Conservation (phyloP, 805 yeast genomes). For the Yarrowia sp. region DNA sequence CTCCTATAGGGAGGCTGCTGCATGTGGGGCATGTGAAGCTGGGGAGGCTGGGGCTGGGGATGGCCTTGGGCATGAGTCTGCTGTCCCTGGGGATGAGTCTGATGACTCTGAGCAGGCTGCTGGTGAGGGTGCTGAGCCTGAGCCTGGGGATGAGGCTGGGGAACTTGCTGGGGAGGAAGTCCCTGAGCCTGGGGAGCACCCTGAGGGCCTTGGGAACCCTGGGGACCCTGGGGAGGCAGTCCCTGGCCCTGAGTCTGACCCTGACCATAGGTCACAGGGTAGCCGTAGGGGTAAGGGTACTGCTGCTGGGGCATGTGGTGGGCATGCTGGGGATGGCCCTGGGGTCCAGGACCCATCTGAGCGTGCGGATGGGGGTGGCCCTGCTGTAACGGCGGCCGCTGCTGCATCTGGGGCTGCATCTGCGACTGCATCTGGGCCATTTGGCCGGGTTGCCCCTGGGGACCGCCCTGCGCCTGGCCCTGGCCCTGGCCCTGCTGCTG, state of each 20-base stretch:
- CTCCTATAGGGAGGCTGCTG: not conserved
- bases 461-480: constrained; percentile 9
- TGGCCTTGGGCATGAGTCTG: not conserved
- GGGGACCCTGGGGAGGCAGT: not conserved
- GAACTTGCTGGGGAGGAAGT: not conserved
- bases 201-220: not conserved
- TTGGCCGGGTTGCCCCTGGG: constrained; percentile 38
- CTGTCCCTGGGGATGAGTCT: not conserved
- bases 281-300: constrained; percentile 23
- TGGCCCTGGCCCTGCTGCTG: constrained; percentile 31
- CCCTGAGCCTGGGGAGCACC: not conserved
- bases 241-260: not conserved
- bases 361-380: constrained; percentile 1
- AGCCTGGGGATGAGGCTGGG: not conserved
- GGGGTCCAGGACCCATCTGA: not conserved
- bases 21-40: constrained; percentile 17
- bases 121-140: not conserved
- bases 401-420: constrained; percentile 21
- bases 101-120: not conserved
- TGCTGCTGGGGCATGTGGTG: constrained; percentile 41
- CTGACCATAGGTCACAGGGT: constrained; percentile 8
- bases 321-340: constrained; percentile 38
- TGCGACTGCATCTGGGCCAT: constrained; percentile 30
- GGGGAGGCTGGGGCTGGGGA: constrained; percentile 5
- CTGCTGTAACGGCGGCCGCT: constrained; percentile 38